Evolutionary conservation across 208 protist species (phyloP), one percentile per base, ranked within the genome.

Genomic region (Crithidia bombi): DNA sequence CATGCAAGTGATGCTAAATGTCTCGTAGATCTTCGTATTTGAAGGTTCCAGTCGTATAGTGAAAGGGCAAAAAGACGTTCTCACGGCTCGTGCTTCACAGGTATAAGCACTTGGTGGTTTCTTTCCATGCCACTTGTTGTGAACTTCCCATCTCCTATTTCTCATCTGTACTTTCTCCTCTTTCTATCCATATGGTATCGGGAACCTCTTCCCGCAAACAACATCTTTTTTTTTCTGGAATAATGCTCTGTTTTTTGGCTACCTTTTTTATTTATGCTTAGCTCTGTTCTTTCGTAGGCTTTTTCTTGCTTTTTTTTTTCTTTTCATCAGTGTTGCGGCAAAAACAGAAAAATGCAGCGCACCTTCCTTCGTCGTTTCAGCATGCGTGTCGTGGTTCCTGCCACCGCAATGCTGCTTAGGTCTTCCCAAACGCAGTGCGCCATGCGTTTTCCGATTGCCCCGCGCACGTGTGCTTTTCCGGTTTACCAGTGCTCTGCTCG

Each of bases 301-400:
- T 7, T 21, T 56, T 19, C 28, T 21, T 14, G 6, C 21, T 59
- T n/a, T 26, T n/a, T 26, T 32, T 21, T 6, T 36, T 26, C 26
- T 63, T 15, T 52, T 41, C 28, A 30, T 43, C 11, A 15, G n/a
- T n/a, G n/a, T n/a, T n/a, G 30, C 44, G 25, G 5, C 33, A 49
- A 36, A 59, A 57, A 62, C n/a, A 57, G n/a, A 15, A 79, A 43
- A 58, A 82, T 77, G 71, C 70, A 77, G 43, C 72, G 67, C 38
- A 33, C 36, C 6, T 36, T 82, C 51, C 26, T 73, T 58, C 57
- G 51, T 32, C 63, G 62, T 44, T 19, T 75, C 26, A 33, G 49
- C 38, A 50, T 52, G 41, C 47, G 71, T 41, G 52, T 47, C 35
- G 33, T 70, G 21, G 41, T 77, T 38, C 21, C 38, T 47, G 41